phyloP scores from a whole-genome alignment of 257 asterid species.

The Solanum appendiculatum region DNA sequence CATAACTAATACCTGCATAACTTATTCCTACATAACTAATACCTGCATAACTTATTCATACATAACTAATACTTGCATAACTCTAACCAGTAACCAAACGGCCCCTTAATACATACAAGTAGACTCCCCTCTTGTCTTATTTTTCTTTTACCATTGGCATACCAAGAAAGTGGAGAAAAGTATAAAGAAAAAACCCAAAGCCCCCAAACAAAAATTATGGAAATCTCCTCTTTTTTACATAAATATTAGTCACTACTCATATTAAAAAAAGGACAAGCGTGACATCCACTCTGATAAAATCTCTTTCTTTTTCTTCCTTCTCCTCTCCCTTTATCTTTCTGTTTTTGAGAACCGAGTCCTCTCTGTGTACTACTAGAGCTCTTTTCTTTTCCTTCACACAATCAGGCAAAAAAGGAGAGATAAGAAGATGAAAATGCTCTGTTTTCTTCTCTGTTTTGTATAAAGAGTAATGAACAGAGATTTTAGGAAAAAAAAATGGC shows the following conservation, averaged over 20 bases:
- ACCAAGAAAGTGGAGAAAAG: not conserved
- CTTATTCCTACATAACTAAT: too few species aligned
- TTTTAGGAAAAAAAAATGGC: slow-evolving; percentile 20
- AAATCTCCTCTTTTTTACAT: not conserved
- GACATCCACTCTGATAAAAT: slow-evolving; percentile 60
- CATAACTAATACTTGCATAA: too few species aligned
- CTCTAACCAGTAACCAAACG: too few species aligned
- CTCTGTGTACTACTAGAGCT: not conserved
- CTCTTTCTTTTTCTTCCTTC: slow-evolving; percentile 26
- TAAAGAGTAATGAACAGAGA: slow-evolving; percentile 24
- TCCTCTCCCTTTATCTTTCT: not conserved
- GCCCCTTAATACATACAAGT: not conserved
- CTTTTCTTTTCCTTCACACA: not conserved
- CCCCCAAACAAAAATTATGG: slow-evolving; percentile 2
- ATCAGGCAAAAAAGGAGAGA: slow-evolving; percentile 3
- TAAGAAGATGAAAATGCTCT: slow-evolving; percentile 8
- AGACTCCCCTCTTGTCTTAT: not conserved
- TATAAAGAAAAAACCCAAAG: not conserved
- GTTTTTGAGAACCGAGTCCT: slow-evolving; percentile 23
- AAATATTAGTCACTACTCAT: not conserved
- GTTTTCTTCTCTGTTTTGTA: slow-evolving; percentile 24
- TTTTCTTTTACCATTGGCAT: not conserved
- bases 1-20: too few species aligned
- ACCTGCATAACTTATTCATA: too few species aligned
- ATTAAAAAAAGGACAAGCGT: slow-evolving; percentile 79